Evolutionary conservation across 306 rosid species (phyloP), one percentile per base, ranked within the genome.

Genomic region (Styphnolobium japonicum): DNA sequence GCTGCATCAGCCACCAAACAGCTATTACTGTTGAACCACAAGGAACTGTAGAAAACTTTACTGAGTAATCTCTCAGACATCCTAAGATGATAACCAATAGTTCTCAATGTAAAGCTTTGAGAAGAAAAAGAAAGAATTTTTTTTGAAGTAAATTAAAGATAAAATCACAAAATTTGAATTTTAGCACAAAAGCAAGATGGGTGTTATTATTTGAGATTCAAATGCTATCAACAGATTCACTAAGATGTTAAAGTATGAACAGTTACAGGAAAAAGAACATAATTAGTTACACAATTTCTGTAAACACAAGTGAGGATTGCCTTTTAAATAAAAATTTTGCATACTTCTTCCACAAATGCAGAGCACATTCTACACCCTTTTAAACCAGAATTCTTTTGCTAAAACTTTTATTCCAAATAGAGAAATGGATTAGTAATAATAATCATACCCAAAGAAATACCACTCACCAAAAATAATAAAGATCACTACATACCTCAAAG

Each of bases 401-500:
- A 7, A 34, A 66, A 40, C 4, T 7, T 49, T 25, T 36, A 8
- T 63, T 43, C 52, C n/a, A 56, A 33, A 79, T 45, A 52, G 43
- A 48, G 43, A 42, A 46, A 79, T 5, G 61, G 31, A 12, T 60
- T n/a, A 79, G 31, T 18, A 69, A 56, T 10, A 4, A 27, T 51
- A 83, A 39, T 23, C 82, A 36, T 27, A 53, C 25, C 36, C 6
- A 11, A 5, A 4, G 11, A 77, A 52, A 33, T 10, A 57, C n/a
- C 5, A 73, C 27, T 49, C 16, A 40, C 21, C 27, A 64, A 58
- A 64, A 34, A 71, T 25, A 67, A 53, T 51, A 51, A 83, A 64
- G 37, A 71, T 9, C 53, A 74, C 71, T 21, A 14, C 79, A 71
- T 82, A 94, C 98, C 97, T 92, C 97, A 77, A 74, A 90, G 85